Base-by-base conservation (phyloP, 169 alveolate species). In the Eimeria mitis region DNA sequence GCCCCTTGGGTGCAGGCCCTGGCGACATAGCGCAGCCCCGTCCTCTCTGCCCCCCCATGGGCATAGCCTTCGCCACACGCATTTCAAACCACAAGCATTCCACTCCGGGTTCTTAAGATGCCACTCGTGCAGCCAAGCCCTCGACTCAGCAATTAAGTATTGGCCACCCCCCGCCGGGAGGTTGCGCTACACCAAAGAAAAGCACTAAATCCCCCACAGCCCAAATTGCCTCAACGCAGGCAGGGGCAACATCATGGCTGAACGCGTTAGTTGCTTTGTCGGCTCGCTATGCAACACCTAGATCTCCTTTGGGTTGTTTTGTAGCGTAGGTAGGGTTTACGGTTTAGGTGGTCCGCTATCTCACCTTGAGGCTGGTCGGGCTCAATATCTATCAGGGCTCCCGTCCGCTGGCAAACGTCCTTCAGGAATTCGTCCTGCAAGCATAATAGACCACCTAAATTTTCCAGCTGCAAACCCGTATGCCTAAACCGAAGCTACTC, bases 1-100 rank as follows among this genome's bases (percentile, higher is more conserved):
- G 94, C 71, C 54, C 81, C 94, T 37, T 92, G 94, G 54, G 92
- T 52, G 89, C 94, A 52, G 31, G 96, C 96, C 65, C 61, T 79
- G 49, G 87, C 85, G 65, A 89, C 68, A 52, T 79, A 92, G 79
- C 89, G 76, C 94, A 92, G 79, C 34, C 94, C 63, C 54, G 68
- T 71, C 87, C 81, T 76, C 89, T 76, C 90, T 56, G 19, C 90
- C 71, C 83, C 73, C 7, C 71, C 68, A 52, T 87, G 92, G 52
- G 61, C 49, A 31, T 87, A 87, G 14, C 92, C 92, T 87, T 28
- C 34, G 16, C 1, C 75, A 34, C 13, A 56, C 61, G 31, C 89
- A 31, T 8, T 19, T 37, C 70, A 83, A 28, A 3, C 31, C 75
- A 49, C 89, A n/a, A 78, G 47, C 11, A 25, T 78, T 13, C 54